phyloP scores from a whole-genome alignment of 257 asterid species.

The Solanum ahanhuiri region DNA sequence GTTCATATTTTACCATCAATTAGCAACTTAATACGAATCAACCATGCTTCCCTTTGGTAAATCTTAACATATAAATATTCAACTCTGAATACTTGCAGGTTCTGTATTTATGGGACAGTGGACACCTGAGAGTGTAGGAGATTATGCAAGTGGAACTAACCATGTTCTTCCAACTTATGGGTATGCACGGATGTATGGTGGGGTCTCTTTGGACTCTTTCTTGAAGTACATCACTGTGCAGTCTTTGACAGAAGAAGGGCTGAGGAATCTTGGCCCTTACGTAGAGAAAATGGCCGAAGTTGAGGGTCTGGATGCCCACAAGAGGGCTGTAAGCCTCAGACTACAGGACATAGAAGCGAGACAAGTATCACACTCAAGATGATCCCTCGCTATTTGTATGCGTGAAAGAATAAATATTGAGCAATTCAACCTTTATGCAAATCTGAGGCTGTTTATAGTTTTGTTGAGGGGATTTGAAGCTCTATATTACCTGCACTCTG shows the following conservation, averaged over 20 bases:
- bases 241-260: constrained; percentile 82
- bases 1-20: not conserved
- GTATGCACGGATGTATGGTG: constrained; percentile 87
- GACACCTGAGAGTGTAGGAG: constrained; percentile 97
- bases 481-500: not conserved
- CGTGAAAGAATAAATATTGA: not conserved
- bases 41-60: not conserved
- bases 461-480: not conserved
- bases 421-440: not conserved
- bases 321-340: constrained; percentile 87
- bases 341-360: constrained; percentile 72
- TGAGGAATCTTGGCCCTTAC: constrained; percentile 76
- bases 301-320: constrained; percentile 96
- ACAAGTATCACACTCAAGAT: constrained; percentile 1
- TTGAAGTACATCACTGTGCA: constrained; percentile 82
- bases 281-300: constrained; percentile 91
- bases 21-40: not conserved
- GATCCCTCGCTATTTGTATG: not conserved
- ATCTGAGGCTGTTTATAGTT: not conserved
- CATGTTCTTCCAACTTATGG: constrained; percentile 98
- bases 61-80: not conserved
- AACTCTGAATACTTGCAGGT: constrained; percentile 30
- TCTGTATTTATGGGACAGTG: constrained; percentile 82
- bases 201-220: constrained; percentile 85
- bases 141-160: constrained; percentile 91